phyloP scores from a whole-genome alignment of 1,284 basidiomycete species.

The Pseudozyma tsukubaensis region DNA sequence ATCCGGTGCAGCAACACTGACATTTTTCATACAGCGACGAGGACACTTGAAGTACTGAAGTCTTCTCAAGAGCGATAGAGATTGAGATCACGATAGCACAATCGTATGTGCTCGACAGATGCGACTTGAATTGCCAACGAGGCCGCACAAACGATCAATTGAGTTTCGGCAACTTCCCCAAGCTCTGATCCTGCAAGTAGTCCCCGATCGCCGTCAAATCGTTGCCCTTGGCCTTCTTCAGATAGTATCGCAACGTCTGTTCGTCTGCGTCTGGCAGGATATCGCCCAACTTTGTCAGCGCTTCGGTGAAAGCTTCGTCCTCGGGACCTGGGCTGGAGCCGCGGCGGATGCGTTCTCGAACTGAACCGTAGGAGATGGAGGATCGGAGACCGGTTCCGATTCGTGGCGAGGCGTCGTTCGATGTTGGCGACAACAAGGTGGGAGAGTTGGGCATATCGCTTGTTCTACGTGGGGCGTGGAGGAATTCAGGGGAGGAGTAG shows the following conservation, averaged over 20 bases:
- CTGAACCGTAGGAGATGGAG: conserved; percentile 38
- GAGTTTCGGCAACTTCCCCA: conserved; percentile 35
- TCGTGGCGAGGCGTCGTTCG: conserved; percentile 3
- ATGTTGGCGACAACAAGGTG: conserved; percentile 7
- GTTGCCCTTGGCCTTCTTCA: conserved; percentile 55
- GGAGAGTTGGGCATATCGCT: conserved; percentile 20
- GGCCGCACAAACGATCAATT: too few species aligned
- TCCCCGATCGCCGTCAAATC: conserved; percentile 60
- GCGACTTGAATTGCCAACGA: too few species aligned
- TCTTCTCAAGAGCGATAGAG: too few species aligned
- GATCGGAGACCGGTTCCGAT: conserved; percentile 8
- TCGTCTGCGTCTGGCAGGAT: conserved; percentile 60
- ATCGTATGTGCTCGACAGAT: too few species aligned
- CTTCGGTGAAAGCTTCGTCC: conserved; percentile 36
- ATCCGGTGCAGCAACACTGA: too few species aligned
- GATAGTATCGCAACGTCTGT: conserved; percentile 45
- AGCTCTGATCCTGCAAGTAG: conserved; percentile 57
- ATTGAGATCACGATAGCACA: too few species aligned
- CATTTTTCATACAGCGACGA: too few species aligned
- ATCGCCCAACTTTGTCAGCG: conserved; percentile 52
- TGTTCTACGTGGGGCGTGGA: conserved; percentile 11
- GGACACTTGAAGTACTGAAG: too few species aligned
- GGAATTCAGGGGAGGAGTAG: conserved; percentile 21
- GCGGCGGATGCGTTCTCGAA: conserved; percentile 32
- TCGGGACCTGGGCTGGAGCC: conserved; percentile 15